Base-by-base conservation (phyloP, 129 eudicot species). In the Logfia minima region DNA sequence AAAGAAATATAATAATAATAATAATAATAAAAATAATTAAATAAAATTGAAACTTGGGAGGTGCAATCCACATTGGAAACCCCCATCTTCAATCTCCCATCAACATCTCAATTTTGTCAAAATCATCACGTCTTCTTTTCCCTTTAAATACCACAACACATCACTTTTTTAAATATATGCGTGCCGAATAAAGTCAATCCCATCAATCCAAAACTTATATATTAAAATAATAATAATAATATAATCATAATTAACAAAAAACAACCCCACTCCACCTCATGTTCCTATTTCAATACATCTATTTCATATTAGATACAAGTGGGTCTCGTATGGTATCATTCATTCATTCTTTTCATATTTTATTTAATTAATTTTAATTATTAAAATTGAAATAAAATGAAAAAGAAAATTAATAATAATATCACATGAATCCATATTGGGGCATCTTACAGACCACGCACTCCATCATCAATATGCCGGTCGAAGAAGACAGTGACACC, bases 381-480 rank as follows among this genome's bases (percentile, higher is more conserved):
- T 4, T 0, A 55, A 16, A 5, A 24, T 74, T 13, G 16, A 58
- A 41, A 8, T 74, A 39, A 14, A 43, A 48, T 2, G 2, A 1
- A 10, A 24, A 28, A 52, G 8, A 2, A 71, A 43, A 23, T 3
- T 4, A 48, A 3, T 51, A 17, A 28, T 24, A 71, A 45, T 1
- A 75, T 77, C 74, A 77, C 74, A 81, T 75, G 80, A 67, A 80
- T 80, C 79, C 75, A 80, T 74, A 80, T 56, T 48, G 84, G 70
- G 84, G 84, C 84, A 80, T 80, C 84, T 80, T 80, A 80, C 70
- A 80, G 79, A 74, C 83, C 79, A 80, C 79, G 84, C 84, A 80
- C 75, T 80, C 75, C 79, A 74, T 68, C 66, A 81, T 81, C 75
- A 77, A 77, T 77, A 56, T 68, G 81, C 68, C 74, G 84, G 84